Evolutionary conservation across 225 moss, liverwort and hornwort genomes (phyloP).

Genomic region (Anthoceros angustus): DNA sequence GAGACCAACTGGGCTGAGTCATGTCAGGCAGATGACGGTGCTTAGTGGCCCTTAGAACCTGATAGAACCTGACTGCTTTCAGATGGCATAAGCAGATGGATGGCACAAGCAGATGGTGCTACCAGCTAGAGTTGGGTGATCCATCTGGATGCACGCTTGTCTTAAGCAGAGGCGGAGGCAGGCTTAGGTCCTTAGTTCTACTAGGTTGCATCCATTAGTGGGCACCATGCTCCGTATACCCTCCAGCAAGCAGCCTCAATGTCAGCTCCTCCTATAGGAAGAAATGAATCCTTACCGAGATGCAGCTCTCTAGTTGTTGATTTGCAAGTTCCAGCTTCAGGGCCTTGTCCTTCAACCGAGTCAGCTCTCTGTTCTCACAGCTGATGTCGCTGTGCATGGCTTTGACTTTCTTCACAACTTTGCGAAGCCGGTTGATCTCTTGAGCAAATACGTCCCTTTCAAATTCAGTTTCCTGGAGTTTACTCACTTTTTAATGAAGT

Average conservation of each 20-base stretch:
- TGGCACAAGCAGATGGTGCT: too few relatives aligned
- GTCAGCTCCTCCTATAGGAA: too few relatives aligned
- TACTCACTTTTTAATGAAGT: not conserved
- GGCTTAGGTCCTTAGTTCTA: not conserved
- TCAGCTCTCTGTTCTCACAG: slow-evolving; percentile 29
- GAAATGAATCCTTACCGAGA: slow-evolving; percentile 9
- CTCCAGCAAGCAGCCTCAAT: not conserved
- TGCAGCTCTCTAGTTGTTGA: slow-evolving; percentile 28
- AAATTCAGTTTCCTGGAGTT: slow-evolving; percentile 65
- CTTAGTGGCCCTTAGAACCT: too few relatives aligned
- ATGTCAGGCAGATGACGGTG: not conserved
- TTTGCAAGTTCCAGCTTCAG: slow-evolving; percentile 21
- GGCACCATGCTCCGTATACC: not conserved
- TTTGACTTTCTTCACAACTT: slow-evolving; percentile 29
- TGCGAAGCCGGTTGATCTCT: slow-evolving; percentile 53
- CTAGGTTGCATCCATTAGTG: not conserved
- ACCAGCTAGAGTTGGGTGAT: too few relatives aligned
- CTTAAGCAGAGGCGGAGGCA: too few relatives aligned
- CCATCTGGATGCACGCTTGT: too few relatives aligned
- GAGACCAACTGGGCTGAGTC: not conserved
- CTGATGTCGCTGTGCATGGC: slow-evolving; percentile 18
- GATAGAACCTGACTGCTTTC: too few relatives aligned
- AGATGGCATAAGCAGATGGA: too few relatives aligned
- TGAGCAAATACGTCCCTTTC: slow-evolving; percentile 78
- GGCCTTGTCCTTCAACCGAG: slow-evolving; percentile 19